Percentiles rank a stretch among this genome's conserved stretches.
Conservation (phyloP, 1,139 yeast genomes). For the Zygoascus sp. region DNA sequence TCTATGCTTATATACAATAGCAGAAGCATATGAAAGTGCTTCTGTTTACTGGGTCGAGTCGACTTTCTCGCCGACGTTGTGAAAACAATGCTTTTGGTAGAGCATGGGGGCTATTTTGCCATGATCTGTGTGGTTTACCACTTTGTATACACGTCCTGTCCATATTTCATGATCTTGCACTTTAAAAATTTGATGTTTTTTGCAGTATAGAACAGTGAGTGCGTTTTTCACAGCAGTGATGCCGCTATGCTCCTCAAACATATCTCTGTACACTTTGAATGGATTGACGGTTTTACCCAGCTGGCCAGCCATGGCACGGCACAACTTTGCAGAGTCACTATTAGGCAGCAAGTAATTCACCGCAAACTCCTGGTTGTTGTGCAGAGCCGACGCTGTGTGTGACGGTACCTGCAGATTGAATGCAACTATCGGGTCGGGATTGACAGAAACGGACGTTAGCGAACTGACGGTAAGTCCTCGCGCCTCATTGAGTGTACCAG, state of each 20-base stretch:
- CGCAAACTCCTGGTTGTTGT: constrained; percentile 53
- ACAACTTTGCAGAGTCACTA: constrained; percentile 42
- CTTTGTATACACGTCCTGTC: constrained; percentile 51
- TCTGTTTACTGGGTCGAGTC: background rate
- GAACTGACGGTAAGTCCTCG: constrained; percentile 78
- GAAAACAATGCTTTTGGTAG: constrained; percentile 29
- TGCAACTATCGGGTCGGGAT: constrained; percentile 69
- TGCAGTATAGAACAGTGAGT: constrained; percentile 63
- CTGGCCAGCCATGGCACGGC: constrained; percentile 35
- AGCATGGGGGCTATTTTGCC: constrained; percentile 20
- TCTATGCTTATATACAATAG: no score
- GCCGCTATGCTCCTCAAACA: constrained; percentile 27
- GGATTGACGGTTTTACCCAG: constrained; percentile 36
- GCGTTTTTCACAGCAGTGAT: constrained; percentile 60
- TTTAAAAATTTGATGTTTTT: constrained; percentile 47
- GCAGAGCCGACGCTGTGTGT: constrained; percentile 62
- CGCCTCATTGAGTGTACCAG: constrained; percentile 17
- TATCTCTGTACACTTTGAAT: constrained; percentile 31
- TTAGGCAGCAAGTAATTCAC: constrained; percentile 71
- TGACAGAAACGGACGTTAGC: constrained; percentile 68
- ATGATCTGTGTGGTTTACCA: constrained; percentile 21
- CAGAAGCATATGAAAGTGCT: no score
- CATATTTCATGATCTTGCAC: constrained; percentile 85
- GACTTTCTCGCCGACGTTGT: constrained; percentile 23
- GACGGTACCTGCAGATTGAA: constrained; percentile 84